Base-by-base conservation (phyloP, 1,139 yeast genomes). In the Magnusiomyces tetraspermus region DNA sequence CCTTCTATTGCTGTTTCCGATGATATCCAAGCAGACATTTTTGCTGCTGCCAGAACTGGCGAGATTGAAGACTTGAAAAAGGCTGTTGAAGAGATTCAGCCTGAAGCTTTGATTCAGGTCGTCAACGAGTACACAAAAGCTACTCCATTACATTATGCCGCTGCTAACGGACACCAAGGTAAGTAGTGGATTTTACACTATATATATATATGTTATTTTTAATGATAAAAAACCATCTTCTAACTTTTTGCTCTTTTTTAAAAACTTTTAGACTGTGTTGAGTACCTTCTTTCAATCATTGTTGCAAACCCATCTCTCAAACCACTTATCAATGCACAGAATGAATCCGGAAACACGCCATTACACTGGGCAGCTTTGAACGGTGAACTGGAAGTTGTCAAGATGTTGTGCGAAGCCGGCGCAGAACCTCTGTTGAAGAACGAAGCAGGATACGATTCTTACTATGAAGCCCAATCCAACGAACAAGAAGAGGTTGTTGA, bases 291-390 rank as follows among this genome's bases (percentile, higher is more conserved):
- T 46, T 73, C 78, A 1, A 64, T 81, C 37, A 61, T 83, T 3
- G 55, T 71, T 1, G 53, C 52, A 15, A 54, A 55, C 22, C 57
- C 59, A 13, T 19, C 41, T 60, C 60, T 31, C 70, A 53, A 40
- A 68, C 66, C 30, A 23, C 70, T 82, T 49, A 80, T 84, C 31
- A 76, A 80, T 53, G 70, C 74, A 24, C 75, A 73, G 53, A 92
- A 92, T 66, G 85, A 79, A 48, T 80, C 84, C 31, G 97, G 97
- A 3, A 92, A 92, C 66, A 89, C 98, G 0, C 84, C 97, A 0
- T 74, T 92, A 58, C 97, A 92, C 67, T 92, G 98, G 98, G 97
- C 97, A 0, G 78, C 95, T 0, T 77, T 80, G 60, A 89, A 86
- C 63, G 97, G 97, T 1, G 92, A 89, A 61, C 69, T 87, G 57